Evolutionary conservation across 257 asterid genomes (phyloP), one percentile per base, ranked within the genome.

Genomic region (Ilex aquifolium): DNA sequence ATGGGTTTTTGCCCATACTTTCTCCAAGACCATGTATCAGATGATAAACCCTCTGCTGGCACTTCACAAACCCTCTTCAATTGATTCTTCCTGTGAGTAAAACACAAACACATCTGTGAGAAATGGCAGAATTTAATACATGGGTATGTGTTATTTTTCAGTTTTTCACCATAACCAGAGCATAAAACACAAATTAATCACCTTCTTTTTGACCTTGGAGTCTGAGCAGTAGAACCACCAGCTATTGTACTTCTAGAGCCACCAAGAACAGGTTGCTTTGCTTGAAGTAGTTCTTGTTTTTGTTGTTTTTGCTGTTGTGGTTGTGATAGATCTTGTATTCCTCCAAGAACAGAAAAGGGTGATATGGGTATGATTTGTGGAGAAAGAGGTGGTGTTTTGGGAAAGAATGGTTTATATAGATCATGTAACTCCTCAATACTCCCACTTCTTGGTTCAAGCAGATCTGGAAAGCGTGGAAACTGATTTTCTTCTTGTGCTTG

Each of bases 1-100:
- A 91, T 91, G 67, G 96, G 98, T 66, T 88, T 88, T 64, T 91
- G 98, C 17, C 98, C 98, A 75, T 91, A 91, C 78, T 91, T 91
- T 69, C 98, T 83, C 98, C 98, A 91, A 63, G 96, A 91, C 96
- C 96, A 91, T 68, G 72, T 74, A 65, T 91, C 98, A 29, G 95
- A 86, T 59, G 98, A 83, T 72, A 81, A 65, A 73, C 79, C 85
- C 64, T 88, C 96, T 29, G 92, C 95, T 10, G 95, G 80, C 1
- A 91, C 83, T 69, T 86, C 90, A 59, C 91, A 81, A 15, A 88
- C 90, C 71, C 66, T 88, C 85, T 91, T 91, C 77, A 75, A 31
- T 69, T 81, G 85, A 46, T 79, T 86, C 79, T 91, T 91, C 76
- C 98, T 91, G 74, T 32, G 59, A 67, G 59, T 2, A 62, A 39